These are phyloP conservation scores for Periconia sp. DNA, from an alignment of 2,329 filamentous ascomycete genomes.

Conservation along the genomic window DNA sequence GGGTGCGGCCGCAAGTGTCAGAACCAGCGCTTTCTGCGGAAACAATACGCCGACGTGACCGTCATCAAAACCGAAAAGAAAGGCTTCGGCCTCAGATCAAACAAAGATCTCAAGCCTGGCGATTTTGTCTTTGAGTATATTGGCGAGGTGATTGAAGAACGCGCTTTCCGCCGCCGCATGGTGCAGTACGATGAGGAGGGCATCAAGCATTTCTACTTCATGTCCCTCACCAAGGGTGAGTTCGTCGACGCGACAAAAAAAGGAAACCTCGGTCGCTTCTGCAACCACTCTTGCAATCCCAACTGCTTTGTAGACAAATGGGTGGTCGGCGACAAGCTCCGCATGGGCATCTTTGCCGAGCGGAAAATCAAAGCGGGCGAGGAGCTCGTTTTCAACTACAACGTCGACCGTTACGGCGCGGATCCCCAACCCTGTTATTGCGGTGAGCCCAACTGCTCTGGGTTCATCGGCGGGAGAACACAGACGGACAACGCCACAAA, in stretches of 20 bases:
- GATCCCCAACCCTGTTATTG: constrained; percentile 98
- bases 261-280: constrained; percentile 94
- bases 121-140: constrained; percentile 99
- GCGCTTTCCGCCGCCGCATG: constrained; percentile 87
- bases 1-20: constrained; percentile 88
- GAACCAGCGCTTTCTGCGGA: constrained; percentile 92
- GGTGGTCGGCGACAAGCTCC: constrained; percentile 95
- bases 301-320: constrained; percentile 99
- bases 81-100: constrained; percentile 87
- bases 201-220: constrained; percentile 99
- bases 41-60: constrained; percentile 86
- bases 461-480: constrained; percentile 96
- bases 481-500: constrained; percentile 96
- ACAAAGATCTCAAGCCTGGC: constrained; percentile 76
- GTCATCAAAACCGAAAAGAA: constrained; percentile 99
- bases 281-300: constrained; percentile 98
- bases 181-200: constrained; percentile 92
- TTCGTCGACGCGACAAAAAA: constrained; percentile 98
- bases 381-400: constrained; percentile 99
- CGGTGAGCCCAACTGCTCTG: constrained; percentile 90
- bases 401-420: constrained; percentile 96
- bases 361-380: constrained; percentile 85
- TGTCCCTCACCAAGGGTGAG: constrained; percentile 95
- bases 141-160: constrained; percentile 95
- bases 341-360: constrained; percentile 97